Evolutionary conservation across 805 yeast genomes (phyloP).

Genomic region (Saturnispora serradocipensis): DNA sequence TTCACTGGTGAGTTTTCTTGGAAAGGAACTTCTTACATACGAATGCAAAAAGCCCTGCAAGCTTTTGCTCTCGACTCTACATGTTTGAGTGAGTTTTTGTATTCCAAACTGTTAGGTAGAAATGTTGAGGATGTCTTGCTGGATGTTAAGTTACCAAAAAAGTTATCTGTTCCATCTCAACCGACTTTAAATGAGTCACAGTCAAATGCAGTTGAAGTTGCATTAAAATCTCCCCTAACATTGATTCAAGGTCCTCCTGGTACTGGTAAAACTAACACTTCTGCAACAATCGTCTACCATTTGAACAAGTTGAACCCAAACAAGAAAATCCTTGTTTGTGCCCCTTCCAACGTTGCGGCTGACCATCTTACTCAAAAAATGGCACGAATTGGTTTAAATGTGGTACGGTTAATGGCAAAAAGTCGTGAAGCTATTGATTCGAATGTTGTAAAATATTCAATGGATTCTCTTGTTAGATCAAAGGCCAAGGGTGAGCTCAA

Average conservation of each 20-base stretch:
- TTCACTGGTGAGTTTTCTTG: slow-evolving; percentile 84
- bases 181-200: slow-evolving; percentile 72
- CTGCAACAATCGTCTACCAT: slow-evolving; percentile 81
- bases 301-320: slow-evolving; percentile 46
- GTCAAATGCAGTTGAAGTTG: slow-evolving; percentile 62
- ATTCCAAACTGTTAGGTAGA: slow-evolving; percentile 73
- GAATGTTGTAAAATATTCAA: slow-evolving; percentile 45
- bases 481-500: slow-evolving; percentile 47
- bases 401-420: slow-evolving; percentile 68
- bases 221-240: slow-evolving; percentile 61
- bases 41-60: slow-evolving; percentile 76
- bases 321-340: slow-evolving; percentile 73
- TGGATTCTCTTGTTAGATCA: slow-evolving; percentile 43
- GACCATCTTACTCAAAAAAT: slow-evolving; percentile 79
- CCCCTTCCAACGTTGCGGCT: slow-evolving; percentile 93
- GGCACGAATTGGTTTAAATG: slow-evolving; percentile 60
- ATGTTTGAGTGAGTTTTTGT: slow-evolving; percentile 65
- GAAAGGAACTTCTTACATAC: slow-evolving; percentile 74
- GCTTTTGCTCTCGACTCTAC: slow-evolving; percentile 60
- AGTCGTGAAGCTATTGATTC: slow-evolving; percentile 75
- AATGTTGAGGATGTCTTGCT: slow-evolving; percentile 57
- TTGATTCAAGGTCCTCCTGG: slow-evolving; percentile 95
- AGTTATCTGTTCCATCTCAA: slow-evolving; percentile 55
- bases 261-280: slow-evolving; percentile 91
- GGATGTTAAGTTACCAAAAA: slow-evolving; percentile 51